Base-by-base conservation (phyloP, 1,139 yeast species). In the Blastobotrys indianensis region DNA sequence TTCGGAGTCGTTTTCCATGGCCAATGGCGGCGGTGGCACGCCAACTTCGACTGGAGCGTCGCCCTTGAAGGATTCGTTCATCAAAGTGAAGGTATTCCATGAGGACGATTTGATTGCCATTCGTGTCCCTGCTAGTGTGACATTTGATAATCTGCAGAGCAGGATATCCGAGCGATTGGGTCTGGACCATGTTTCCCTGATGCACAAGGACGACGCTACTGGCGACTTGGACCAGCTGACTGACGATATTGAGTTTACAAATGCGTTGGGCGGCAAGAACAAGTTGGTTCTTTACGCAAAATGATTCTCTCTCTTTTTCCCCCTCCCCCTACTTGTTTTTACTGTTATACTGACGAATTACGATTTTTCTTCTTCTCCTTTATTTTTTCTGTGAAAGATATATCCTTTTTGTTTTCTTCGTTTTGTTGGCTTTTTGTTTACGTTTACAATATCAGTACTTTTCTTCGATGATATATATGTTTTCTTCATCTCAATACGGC, bases 21-120 rank as follows among this genome's bases (percentile, higher is more conserved):
- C 25, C 6, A 30, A 34, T 16, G 40, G 40, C 6, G n/a, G 20
- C 15, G 12, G 20, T 8, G 33, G 15, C 15, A 31, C 33, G 12
- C 33, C 33, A n/a, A 31, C 33, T 31, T 41, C 45, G 7, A 37
- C 45, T 10, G 45, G 45, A n/a, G 25, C 25, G 4, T 20, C 25
- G 7, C 37, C 37, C 12, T 13, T 8, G 28, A 44, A 44, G 32
- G 46, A 44, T 17, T 33, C 23, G 9, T 50, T 60, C 68, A 65
- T 79, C 69, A 54, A 92, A 81, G 69, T 83, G 79, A 92, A 92
- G 65, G 88, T 92, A 55, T 90, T 85, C 64, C 85, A 80, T 60
- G 82, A 82, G 50, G 96, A 88, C 57, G 97, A 90, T 63, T 83
- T 90, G 25, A 87, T 92, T 70, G 97, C 95, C 7, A 73, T 92